Percentiles rank a stretch among this genome's conserved stretches.
phyloP scores from a whole-genome alignment of 140 eudicot species.

The Oenanthe javanica region DNA sequence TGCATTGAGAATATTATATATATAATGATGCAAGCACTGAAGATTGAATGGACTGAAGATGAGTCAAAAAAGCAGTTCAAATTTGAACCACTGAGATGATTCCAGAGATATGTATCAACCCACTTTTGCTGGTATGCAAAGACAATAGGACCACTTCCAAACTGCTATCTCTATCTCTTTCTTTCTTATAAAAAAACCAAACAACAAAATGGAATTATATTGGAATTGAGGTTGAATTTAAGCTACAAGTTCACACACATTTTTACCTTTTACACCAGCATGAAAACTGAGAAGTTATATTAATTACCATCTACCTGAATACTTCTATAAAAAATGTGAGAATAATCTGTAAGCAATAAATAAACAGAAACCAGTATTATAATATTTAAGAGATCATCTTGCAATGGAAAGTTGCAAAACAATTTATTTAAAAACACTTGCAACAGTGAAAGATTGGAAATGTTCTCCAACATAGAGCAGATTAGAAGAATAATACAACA shows the following conservation, averaged over 20 bases:
- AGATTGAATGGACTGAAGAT: background rate
- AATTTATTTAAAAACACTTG: constrained; percentile 6
- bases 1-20: background rate
- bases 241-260: background rate
- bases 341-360: background rate
- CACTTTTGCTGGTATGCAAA: background rate
- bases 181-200: background rate
- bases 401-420: constrained; percentile 4
- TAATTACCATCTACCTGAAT: background rate
- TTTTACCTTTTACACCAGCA: background rate
- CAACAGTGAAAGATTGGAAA: background rate
- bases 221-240: background rate
- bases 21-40: background rate
- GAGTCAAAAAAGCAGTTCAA: background rate
- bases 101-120: constrained; percentile 1
- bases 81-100: constrained; percentile 8
- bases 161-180: background rate
- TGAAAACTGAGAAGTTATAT: background rate
- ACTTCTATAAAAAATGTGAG: background rate
- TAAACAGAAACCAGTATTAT: background rate
- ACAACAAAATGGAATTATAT: background rate
- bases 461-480: constrained; percentile 1
- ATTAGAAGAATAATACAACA: background rate
- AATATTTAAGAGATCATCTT: background rate
- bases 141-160: background rate